A percentile compares a stretch with the other conserved stretches of the same genome.
Evolutionary conservation across 257 asterid genomes (phyloP).

Genomic region (Fraxinus cuspidata): DNA sequence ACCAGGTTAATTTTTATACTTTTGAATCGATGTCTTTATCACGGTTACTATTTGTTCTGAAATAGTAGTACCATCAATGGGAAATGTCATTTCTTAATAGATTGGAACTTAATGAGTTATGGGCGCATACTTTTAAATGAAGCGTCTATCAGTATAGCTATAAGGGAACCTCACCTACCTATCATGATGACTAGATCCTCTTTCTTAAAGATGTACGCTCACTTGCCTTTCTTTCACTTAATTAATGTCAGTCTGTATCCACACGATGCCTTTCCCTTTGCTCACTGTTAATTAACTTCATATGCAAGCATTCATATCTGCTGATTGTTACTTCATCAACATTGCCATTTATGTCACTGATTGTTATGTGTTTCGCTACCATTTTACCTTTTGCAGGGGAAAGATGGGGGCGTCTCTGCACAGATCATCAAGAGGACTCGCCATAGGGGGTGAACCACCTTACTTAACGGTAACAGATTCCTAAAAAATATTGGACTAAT

Average conservation of each 20-base stretch:
- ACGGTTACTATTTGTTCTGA: background rate
- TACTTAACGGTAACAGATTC: slow-evolving; percentile 50
- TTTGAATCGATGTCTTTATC: background rate
- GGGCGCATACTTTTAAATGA: background rate
- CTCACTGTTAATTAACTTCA: background rate
- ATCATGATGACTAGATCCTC: background rate
- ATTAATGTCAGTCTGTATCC: background rate
- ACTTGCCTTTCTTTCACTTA: background rate
- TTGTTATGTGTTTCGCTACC: background rate
- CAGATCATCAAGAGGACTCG: slow-evolving; percentile 43
- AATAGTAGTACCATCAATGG: background rate
- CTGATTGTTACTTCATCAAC: slow-evolving; percentile 5
- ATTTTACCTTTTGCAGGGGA: slow-evolving; percentile 52
- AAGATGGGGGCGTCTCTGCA: slow-evolving; percentile 78
- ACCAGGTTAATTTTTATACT: background rate
- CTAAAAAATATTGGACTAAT: slow-evolving; percentile 3
- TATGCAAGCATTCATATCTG: background rate
- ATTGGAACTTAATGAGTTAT: background rate
- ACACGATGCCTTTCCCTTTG: background rate
- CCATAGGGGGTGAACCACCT: slow-evolving; percentile 72
- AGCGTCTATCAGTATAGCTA: background rate
- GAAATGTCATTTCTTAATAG: background rate
- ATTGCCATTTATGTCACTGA: background rate
- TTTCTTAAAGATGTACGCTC: background rate
- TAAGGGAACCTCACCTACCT: background rate